Base-by-base conservation (phyloP, 179 eudicot genomes). In the Drosera spatulata region DNA sequence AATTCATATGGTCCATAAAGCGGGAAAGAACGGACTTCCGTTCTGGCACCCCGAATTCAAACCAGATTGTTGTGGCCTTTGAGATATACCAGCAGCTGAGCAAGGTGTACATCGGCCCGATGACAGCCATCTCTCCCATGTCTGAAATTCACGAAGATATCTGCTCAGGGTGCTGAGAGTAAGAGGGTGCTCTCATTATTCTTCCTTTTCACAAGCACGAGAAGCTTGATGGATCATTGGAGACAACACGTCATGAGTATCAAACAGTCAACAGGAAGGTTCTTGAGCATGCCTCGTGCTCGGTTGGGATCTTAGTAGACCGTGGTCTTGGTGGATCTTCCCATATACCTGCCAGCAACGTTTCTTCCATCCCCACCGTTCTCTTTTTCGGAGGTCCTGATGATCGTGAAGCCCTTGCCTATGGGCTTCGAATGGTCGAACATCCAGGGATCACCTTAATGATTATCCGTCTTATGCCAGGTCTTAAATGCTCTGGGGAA, bases 161-260 rank as follows among this genome's bases (percentile, higher is more conserved):
- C 0, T 81, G 86, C 59, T 53, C 61, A 2, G 0, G 67, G 73
- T 37, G 83, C 83, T 3, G 71, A 69, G 14, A 66, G 54, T 10
- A 75, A 81, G 54, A 63, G 66, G 33, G 71, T 0, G 69, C 86
- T 4, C 58, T 81, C 56, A 75, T 81, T 39, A 64, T 81, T 2
- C 61, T 81, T 6, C 86, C 86, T 0, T 81, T 78, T 63, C 86
- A 81, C 53, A 78, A 75, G 80, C 82, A 78, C 52, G 80, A 62
- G 50, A 65, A 78, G 52, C 55, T 71, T 7, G 80, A 81, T 39
- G 86, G 86, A 4, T 55, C 44, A 2, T 41, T 81, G 47, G 86
- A 81, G 58, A 61, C 79, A 1, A 57, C 74, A 3, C 65, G 80
- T 2, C 63, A 67, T 2, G 78, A 68, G 2, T 64, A 7, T 63